Evolutionary conservation across 495 filamentous ascomycete genomes (phyloP).

Genomic region (Penicillium soppii): DNA sequence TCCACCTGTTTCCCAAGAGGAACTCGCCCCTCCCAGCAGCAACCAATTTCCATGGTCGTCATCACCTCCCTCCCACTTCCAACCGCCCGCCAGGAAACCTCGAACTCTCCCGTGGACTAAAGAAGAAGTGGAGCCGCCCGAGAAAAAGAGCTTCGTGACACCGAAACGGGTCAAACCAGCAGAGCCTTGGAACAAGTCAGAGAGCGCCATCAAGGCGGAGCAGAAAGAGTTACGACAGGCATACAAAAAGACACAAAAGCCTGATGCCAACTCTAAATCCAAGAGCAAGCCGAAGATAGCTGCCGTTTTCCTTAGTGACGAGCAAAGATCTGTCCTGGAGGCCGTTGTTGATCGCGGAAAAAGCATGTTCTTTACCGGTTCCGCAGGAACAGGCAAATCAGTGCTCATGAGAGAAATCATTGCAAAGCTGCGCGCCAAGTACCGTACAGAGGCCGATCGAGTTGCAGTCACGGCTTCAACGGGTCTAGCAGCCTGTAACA

Average conservation of each 20-base stretch:
- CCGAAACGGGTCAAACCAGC: constrained; percentile 44
- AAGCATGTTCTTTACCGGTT: constrained; percentile 97
- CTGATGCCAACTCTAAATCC: constrained; percentile 18
- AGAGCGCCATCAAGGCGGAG: constrained; percentile 77
- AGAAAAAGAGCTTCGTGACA: constrained; percentile 24
- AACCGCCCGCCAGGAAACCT: constrained; percentile 41
- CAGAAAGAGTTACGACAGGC: constrained; percentile 70
- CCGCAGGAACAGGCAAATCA: constrained; percentile 96
- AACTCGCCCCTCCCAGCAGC: constrained; percentile 47
- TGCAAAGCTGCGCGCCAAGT: constrained; percentile 70
- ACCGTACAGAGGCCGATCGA: constrained; percentile 69
- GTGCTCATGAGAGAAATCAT: constrained; percentile 93
- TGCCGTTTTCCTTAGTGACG: constrained; percentile 72
- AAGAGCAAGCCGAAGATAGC: constrained; percentile 41
- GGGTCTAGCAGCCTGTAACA: constrained; percentile 93
- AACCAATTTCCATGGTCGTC: constrained; percentile 62
- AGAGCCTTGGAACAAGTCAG: constrained; percentile 77
- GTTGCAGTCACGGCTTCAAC: constrained; percentile 95
- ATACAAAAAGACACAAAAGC: constrained; percentile 51
- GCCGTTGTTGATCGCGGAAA: constrained; percentile 72
- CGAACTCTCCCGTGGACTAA: constrained; percentile 57
- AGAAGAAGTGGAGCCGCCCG: constrained; percentile 28
- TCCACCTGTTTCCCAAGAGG: constrained; percentile 35
- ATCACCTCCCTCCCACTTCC: constrained; percentile 54
- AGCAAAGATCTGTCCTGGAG: constrained; percentile 80